Percentiles rank a stretch among this genome's conserved stretches.
Evolutionary conservation across 192 early-diverging fungal genomes (phyloP).

Genomic region (Coemansia javaensis): DNA sequence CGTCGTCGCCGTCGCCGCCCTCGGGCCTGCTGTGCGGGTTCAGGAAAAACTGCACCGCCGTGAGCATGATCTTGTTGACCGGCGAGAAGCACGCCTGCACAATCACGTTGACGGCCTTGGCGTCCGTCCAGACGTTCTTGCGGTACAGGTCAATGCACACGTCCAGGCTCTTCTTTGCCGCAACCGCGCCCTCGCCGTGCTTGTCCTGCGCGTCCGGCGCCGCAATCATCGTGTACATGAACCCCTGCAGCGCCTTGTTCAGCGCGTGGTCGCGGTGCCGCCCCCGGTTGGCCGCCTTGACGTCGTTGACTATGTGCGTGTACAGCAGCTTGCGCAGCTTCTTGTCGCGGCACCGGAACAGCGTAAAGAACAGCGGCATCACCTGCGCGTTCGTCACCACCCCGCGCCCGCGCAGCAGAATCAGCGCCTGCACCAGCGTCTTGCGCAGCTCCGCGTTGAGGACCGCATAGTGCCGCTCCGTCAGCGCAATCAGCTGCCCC

Average conservation of each 20-base stretch:
- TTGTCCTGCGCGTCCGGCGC: slow-evolving; percentile 61
- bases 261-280: slow-evolving; percentile 96
- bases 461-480: slow-evolving; percentile 75
- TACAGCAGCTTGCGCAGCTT: slow-evolving; percentile 82
- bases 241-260: slow-evolving; percentile 95
- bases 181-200: slow-evolving; percentile 71
- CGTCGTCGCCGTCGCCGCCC: slow-evolving; percentile 59
- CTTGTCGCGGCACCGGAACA: slow-evolving; percentile 95
- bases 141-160: slow-evolving; percentile 96
- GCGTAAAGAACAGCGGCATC: slow-evolving; percentile 93
- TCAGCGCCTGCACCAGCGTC: slow-evolving; percentile 83
- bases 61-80: slow-evolving; percentile 84
- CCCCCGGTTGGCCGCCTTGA: slow-evolving; percentile 81
- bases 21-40: slow-evolving; percentile 61
- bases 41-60: slow-evolving; percentile 93
- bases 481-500: slow-evolving; percentile 74
- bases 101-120: slow-evolving; percentile 98
- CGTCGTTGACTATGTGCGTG: slow-evolving; percentile 91
- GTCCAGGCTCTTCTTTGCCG: slow-evolving; percentile 94
- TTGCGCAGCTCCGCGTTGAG: slow-evolving; percentile 79
- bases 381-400: slow-evolving; percentile 58
- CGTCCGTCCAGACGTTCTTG: slow-evolving; percentile 97
- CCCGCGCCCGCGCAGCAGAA: slow-evolving; percentile 84
- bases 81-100: slow-evolving; percentile 93
- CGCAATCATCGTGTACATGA: slow-evolving; percentile 96